Conservation (phyloP, 2,329 filamentous ascomycete species). For the Arachnomyces sp. region DNA sequence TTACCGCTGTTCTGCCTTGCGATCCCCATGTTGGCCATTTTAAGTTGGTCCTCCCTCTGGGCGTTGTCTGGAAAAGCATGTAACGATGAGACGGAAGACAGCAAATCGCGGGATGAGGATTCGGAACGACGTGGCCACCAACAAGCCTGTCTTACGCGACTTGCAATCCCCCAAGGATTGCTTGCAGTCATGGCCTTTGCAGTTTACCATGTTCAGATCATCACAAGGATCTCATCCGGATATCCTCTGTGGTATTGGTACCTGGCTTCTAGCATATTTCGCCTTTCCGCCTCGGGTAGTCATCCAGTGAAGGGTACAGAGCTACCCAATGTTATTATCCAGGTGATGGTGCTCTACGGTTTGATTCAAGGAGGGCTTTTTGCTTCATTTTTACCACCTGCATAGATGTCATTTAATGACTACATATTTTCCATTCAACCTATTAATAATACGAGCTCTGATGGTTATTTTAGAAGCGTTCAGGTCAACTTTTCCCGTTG, state of each 20-base stretch:
- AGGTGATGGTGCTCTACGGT: conserved; percentile 74
- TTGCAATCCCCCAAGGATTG: conserved; percentile 66
- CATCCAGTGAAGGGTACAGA: conserved; percentile 11
- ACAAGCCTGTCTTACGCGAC: conserved; percentile 36
- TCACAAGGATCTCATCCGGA: conserved; percentile 78
- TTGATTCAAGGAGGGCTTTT: conserved; percentile 76
- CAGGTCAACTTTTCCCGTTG: no score
- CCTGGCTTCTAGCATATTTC: conserved; percentile 47
- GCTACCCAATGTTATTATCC: conserved; percentile 40
- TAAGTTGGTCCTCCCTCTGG: conserved; percentile 55
- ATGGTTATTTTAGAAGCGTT: conserved; percentile 3
- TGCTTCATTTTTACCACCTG: conserved; percentile 84
- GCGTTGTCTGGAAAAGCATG: conserved; percentile 21
- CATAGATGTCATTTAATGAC: conserved; percentile 43
- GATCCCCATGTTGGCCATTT: conserved; percentile 63
- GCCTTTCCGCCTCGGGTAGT: conserved; percentile 11
- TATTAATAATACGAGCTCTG: conserved; percentile 5
- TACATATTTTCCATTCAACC: neutral
- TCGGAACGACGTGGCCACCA: conserved; percentile 10
- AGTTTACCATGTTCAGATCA: conserved; percentile 88
- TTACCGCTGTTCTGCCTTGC: conserved; percentile 82
- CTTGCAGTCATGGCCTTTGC: conserved; percentile 66
- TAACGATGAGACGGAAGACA: neutral
- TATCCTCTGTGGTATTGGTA: conserved; percentile 88
- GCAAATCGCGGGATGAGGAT: neutral